Base-by-base conservation (phyloP, 2,329 filamentous ascomycete species). In the Ilyonectria mors-panacis region DNA sequence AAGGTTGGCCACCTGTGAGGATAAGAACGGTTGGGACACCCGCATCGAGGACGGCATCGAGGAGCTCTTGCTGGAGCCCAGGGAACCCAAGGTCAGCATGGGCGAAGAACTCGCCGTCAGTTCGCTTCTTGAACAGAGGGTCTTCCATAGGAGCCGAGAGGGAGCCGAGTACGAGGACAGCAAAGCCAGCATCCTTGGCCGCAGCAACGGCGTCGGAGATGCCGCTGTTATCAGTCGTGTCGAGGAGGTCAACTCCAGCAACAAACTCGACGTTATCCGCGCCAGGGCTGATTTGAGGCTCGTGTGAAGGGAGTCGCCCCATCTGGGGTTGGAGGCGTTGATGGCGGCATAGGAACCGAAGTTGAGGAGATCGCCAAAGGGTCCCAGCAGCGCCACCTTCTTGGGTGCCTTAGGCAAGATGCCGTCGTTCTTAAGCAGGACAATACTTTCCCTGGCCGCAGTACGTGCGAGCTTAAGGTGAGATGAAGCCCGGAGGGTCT, bases 371-470 rank as follows among this genome's bases (percentile, higher is more conserved):
- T 79, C 73, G 3, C 78, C 77, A 59, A 80, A 74, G 6, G 78
- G 69, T 1, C 73, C 73, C 0, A 76, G 66, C 55, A 63, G 61
- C 35, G 65, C 74, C 0, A 62, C 62, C 64, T 70, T 73, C 6
- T 62, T 37, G 1, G 68, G 82, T 7, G 88, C 76, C 6, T 90
- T 89, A 1, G 92, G 81, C 2, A 88, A 78, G 21, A 81, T 80
- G 13, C 84, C 83, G 35, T 89, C 84, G 67, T 92, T 92, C 79
- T 91, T 91, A 44, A 92, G 79, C n/a, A 92, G 83, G 2, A 91
- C 89, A 17, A 91, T 60, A 6, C 64, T 66, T 33, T 72, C 68
- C n/a, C 66, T 60, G 6, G 62, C 68, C n/a, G 68, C 66, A 10
- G 71, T 64, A 1, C 45, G 66, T 1, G 68, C 64, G 3, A 72